These are phyloP conservation scores for Alternaria ethzedia DNA, from an alignment of 2,329 filamentous ascomycete genomes.

Conservation along the genomic window DNA sequence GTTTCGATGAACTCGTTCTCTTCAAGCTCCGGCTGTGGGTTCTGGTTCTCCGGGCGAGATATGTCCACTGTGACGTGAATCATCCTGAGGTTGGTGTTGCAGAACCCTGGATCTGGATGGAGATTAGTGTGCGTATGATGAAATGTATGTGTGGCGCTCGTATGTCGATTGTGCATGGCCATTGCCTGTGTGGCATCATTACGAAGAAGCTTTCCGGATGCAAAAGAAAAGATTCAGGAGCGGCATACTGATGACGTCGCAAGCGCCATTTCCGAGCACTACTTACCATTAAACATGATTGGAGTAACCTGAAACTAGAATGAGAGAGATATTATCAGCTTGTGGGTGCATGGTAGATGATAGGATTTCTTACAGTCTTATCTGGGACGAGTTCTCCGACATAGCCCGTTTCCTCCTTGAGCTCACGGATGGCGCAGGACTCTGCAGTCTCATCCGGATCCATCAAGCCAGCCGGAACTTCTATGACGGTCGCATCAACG, in stretches of 20 bases:
- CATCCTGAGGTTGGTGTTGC: constrained; percentile 60
- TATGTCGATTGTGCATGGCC: neutral
- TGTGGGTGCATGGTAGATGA: neutral
- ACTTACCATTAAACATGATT: constrained; percentile 53
- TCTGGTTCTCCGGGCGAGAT: constrained; percentile 70
- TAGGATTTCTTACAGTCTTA: constrained; percentile 12
- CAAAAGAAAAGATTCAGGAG: neutral
- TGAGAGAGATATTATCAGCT: neutral
- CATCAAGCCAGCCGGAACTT: constrained; percentile 68
- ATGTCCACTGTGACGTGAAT: constrained; percentile 78
- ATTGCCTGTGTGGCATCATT: neutral
- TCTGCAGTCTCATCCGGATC: constrained; percentile 65
- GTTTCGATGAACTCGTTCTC: constrained; percentile 85
- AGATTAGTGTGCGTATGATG: neutral
- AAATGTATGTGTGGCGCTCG: neutral
- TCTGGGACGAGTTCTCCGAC: constrained; percentile 54
- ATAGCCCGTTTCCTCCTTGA: constrained; percentile 70
- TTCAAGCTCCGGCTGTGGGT: constrained; percentile 72
- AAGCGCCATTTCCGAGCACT: neutral
- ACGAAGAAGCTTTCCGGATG: neutral
- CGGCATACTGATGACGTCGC: neutral
- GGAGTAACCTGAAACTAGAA: constrained; percentile 45
- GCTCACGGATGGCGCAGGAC: constrained; percentile 64
- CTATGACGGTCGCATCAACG: constrained; percentile 65
- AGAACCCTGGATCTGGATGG: constrained; percentile 50